Base-by-base conservation (phyloP, 1,284 basidiomycete genomes). In the Ceratobasidium sp. region DNA sequence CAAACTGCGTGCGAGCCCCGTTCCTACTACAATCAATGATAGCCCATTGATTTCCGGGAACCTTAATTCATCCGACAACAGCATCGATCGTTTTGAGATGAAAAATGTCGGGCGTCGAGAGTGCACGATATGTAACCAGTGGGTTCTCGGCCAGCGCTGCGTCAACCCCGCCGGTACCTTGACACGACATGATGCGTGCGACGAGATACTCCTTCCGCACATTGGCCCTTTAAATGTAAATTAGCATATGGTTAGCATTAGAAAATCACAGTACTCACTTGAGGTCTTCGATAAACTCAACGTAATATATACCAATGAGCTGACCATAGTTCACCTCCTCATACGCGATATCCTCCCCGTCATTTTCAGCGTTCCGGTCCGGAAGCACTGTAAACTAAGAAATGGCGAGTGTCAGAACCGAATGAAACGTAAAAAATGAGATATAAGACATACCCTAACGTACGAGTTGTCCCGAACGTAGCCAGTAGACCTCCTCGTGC, bases 1-100 rank as follows among this genome's bases (percentile, higher is more conserved):
- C 57, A 59, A 66, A 66, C 28, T 54, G 63, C 8, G 63, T 66
- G 49, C 49, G 63, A 1, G 49, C 63, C 11, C 63, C 63, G 28
- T 64, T 3, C 28, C 63, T 35, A 54, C 63, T 66, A 0, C 7
- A 2, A 47, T 66, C 63, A 41, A 66, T 43, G 28, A 66, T 64
- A 6, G 16, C 62, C 62, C 62, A 64, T 14, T 44, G 49, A 38
- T 64, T 50, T 13, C 30, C 47, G 63, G 50, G 50, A 26, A 66
- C 5, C 8, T 32, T 14, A 13, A 66, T 23, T 28, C 63, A n/a
- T n/a, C 63, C 63, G 23, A 66, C 30, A 1, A 43, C 63, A 30
- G 47, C 49, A 26, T 66, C 21, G 4, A 66, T 54, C 46, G 46
- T 18, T 28, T 54, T 32, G 2, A 66, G 32, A 41, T 66, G 63